Evolutionary conservation across 805 yeast genomes (phyloP).

Genomic region (Wickerhamomyces rabaulensis): DNA sequence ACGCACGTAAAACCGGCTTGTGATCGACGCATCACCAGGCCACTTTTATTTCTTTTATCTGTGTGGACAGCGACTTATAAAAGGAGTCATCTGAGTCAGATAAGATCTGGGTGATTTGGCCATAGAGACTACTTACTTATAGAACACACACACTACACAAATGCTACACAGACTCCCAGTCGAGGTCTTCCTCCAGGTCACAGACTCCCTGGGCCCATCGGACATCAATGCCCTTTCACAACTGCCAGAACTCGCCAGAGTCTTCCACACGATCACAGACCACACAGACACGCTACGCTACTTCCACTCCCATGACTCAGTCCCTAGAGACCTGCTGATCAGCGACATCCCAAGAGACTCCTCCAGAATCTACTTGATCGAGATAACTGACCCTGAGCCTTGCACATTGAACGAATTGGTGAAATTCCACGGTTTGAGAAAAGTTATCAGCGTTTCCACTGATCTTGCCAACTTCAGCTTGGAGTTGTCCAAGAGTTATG

Average conservation of each 20-base stretch:
- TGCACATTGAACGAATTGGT: not conserved
- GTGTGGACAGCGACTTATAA: not conserved
- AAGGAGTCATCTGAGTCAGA: not conserved
- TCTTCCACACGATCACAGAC: constrained; percentile 4
- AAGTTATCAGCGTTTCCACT: constrained; percentile 1
- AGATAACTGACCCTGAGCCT: not conserved
- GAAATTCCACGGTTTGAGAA: constrained; percentile 2
- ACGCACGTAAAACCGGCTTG: not conserved
- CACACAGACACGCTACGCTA: not conserved
- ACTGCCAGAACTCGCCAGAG: not conserved
- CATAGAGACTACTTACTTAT: no score
- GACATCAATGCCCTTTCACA: constrained; percentile 1
- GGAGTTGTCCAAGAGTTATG: not conserved
- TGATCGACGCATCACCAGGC: not conserved
- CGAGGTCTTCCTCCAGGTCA: not conserved
- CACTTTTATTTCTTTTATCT: not conserved
- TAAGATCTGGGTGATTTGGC: no score
- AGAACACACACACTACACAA: not conserved
- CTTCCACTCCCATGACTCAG: not conserved
- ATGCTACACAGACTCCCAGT: constrained; percentile 3
- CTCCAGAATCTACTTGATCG: constrained; percentile 4
- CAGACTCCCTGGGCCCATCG: constrained; percentile 1
- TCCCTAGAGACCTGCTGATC: not conserved
- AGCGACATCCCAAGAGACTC: not conserved
- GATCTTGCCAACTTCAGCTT: not conserved